A percentile compares a stretch with the other conserved stretches of the same genome.
These are phyloP conservation scores for Sugiyamaella paludigena DNA, from an alignment of 1,139 yeast genomes.

Conservation along the genomic window DNA sequence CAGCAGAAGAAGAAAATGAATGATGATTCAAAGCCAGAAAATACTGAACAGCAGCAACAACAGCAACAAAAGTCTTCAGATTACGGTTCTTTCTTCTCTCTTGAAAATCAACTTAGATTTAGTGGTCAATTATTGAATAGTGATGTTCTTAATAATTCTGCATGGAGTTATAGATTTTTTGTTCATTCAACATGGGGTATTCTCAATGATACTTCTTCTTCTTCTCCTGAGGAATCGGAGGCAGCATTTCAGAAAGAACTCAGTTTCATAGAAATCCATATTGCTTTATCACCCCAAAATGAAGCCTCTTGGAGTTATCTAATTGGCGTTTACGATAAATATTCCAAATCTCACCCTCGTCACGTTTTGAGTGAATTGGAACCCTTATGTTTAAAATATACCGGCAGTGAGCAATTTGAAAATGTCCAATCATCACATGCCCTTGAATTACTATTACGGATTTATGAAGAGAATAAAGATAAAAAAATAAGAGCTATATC, in stretches of 20 bases:
- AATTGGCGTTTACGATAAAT: slow-evolving; percentile 52
- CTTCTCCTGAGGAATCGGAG: slow-evolving; percentile 12
- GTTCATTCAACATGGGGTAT: slow-evolving; percentile 30
- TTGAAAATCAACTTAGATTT: slow-evolving; percentile 51
- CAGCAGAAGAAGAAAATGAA: slow-evolving; percentile 66
- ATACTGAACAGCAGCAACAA: slow-evolving; percentile 64
- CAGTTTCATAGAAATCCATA: slow-evolving; percentile 47
- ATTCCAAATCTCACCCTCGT: slow-evolving; percentile 29
- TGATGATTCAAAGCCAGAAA: slow-evolving; percentile 98
- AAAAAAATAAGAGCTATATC: slow-evolving; percentile 40
- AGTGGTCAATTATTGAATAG: slow-evolving; percentile 48
- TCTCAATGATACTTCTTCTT: not conserved
- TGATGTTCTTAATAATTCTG: slow-evolving; percentile 87
- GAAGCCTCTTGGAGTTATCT: slow-evolving; percentile 88
- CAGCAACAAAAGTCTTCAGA: slow-evolving; percentile 32
- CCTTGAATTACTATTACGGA: slow-evolving; percentile 58
- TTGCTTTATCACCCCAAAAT: slow-evolving; percentile 70
- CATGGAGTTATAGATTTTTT: slow-evolving; percentile 87
- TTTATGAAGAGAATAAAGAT: slow-evolving; percentile 39
- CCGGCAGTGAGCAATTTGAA: slow-evolving; percentile 27
- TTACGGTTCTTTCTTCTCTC: slow-evolving; percentile 28
- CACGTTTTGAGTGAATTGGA: slow-evolving; percentile 40
- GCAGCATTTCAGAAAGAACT: slow-evolving; percentile 42
- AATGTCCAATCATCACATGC: slow-evolving; percentile 58
- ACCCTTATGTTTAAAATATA: slow-evolving; percentile 46